Evolutionary conservation across 2,329 filamentous ascomycete genomes (phyloP), one percentile per base, ranked within the genome.

Genomic region (Cladosporium sp.): DNA sequence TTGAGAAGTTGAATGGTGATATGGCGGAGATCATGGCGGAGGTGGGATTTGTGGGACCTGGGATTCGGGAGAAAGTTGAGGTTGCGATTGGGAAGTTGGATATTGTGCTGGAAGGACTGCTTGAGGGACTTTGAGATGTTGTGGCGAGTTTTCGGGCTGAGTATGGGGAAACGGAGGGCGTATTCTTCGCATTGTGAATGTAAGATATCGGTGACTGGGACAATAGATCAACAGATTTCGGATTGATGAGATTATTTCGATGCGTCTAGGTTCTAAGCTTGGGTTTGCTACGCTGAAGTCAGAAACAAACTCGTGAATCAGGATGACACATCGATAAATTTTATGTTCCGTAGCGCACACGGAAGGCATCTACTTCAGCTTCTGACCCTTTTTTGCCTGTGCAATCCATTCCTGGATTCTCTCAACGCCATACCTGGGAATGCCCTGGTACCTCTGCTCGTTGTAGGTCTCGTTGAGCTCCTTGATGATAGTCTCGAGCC

Each of bases 401-500:
- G 57, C 63, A 23, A 67, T 32, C 67, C 68, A 70, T 16, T 21
- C 49, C 51, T 65, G 34, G 2, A 70, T 64, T 23, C 56, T 60
- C 54, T 51, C 51, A 14, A 65, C 28, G 28, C 58, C 67, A 49
- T 43, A 57, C 54, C 65, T 67, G 13, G 69, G 69, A 28, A 70
- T 48, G 5, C 58, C 68, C 48, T 63, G 26, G 39, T 65, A 70
- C 13, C 66, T 65, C 60, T 69, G 32, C 51, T 58, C 66, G 49
- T 67, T 66, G 63, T 69, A 69, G 6, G 69, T 70, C 51, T 48
- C 66, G 18, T 64, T 51, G 14, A 70, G 58, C 25, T 54, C 60
- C 58, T 62, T 65, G 28, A 61, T 28, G 8, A 70, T 34, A 36
- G 59, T 61, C 64, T 67, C 67, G 8, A 63, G 65, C 49, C 64